A percentile compares a stretch with the other conserved stretches of the same genome.
phyloP scores from a whole-genome alignment of 2,329 filamentous ascomycete genomes.

The Berkeleyomyces rouxiae region DNA sequence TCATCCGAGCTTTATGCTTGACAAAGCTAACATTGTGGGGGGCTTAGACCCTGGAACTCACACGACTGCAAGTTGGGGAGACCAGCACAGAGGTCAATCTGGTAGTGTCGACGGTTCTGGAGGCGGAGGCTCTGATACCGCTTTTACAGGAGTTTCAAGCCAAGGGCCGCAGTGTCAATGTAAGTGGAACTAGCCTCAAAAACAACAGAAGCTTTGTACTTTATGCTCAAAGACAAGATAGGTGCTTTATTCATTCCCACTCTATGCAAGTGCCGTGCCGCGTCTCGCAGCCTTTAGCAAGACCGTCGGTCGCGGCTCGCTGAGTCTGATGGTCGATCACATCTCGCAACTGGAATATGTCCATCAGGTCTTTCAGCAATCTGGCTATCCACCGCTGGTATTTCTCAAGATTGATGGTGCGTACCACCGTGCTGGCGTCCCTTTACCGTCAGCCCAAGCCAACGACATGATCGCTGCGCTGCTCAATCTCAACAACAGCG shows the following conservation, averaged over 20 bases:
- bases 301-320: slow-evolving; percentile 35
- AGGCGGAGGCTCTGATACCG: slow-evolving; percentile 50
- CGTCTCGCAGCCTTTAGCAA: slow-evolving; percentile 41
- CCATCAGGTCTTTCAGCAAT: slow-evolving; percentile 26
- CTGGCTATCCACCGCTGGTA: slow-evolving; percentile 34
- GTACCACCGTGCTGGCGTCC: slow-evolving; percentile 51
- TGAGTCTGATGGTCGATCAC: slow-evolving; percentile 57
- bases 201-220: too few relatives aligned
- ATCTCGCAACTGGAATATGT: slow-evolving; percentile 37
- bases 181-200: slow-evolving; percentile 21
- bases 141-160: slow-evolving; percentile 41
- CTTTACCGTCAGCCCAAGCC: slow-evolving; percentile 31
- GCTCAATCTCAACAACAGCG: slow-evolving; percentile 26
- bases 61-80: slow-evolving; percentile 51
- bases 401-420: slow-evolving; percentile 65
- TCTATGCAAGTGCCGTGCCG: slow-evolving; percentile 41
- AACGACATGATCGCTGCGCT: slow-evolving; percentile 29
- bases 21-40: slow-evolving; percentile 14
- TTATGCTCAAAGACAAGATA: slow-evolving; percentile 17
- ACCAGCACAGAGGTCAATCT: slow-evolving; percentile 35
- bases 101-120: slow-evolving; percentile 57
- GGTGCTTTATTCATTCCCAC: slow-evolving; percentile 57
- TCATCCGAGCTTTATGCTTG: too few relatives aligned
- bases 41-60: slow-evolving; percentile 45
- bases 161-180: slow-evolving; percentile 39